Base-by-base conservation (phyloP, 768 basidiomycete genomes). In the Amanita fuliginea region DNA sequence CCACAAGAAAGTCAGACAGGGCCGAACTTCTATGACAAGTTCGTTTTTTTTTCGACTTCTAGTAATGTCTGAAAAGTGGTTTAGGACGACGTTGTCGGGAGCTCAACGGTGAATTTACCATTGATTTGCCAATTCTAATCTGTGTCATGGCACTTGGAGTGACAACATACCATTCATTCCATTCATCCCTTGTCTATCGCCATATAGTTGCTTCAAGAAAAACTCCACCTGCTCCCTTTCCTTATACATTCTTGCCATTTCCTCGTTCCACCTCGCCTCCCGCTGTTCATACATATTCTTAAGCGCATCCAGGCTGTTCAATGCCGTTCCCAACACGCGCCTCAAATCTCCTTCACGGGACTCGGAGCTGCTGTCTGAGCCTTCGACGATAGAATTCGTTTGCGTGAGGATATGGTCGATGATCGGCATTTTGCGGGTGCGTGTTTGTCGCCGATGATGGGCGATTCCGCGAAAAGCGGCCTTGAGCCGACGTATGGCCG, bases 171-270 rank as follows among this genome's bases (percentile, higher is more conserved):
- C 46, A 16, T 47, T 47, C 46, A 7, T 7, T 16, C 46, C 46
- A 26, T 36, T 36, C 35, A 32, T 19, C 9, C 18, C 46, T 22
- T 42, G 47, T 16, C 56, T 60, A 26, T 67, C 67, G 33, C 71
- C 68, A 64, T 87, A 64, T 3, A 82, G 77, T 63, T 88, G 84
- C 55, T 67, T 68, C 43, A 90, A 63, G 36, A 88, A 63, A 47
- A 85, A 55, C 55, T 83, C 80, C 3, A 88, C 78, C 14, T 71
- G 64, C 57, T 84, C 81, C 11, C 83, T 69, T 49, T 90, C 87
- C 24, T 81, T 78, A 42, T 71, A 67, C 50, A 85, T 70, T 51
- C 76, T 68, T 21, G 71, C 62, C 74, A 87, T 80, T 64, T 86
- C 86, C 13, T 85, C 81, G 34, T 71, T 63, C 79, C 84, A 85